Evolutionary conservation across 1,284 basidiomycete species (phyloP).

Genomic region (Malassezia obtusa): DNA sequence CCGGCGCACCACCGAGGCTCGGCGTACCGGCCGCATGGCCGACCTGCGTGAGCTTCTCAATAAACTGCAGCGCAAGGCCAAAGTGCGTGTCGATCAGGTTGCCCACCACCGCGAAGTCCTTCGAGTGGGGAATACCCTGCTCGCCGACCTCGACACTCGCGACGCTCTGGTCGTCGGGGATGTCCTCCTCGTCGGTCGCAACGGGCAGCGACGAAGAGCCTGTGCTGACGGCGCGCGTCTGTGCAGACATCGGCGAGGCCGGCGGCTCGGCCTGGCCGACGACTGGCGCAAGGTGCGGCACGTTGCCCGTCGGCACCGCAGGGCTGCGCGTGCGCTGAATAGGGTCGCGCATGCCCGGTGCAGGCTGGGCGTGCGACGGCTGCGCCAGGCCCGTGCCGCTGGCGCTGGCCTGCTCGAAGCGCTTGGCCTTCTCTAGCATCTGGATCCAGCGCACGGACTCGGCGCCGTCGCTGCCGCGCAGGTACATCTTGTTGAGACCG

Average conservation of each 20-base stretch:
- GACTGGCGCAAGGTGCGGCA: not conserved
- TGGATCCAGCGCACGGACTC: constrained; percentile 45
- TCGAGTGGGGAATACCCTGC: constrained; percentile 58
- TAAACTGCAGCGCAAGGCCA: constrained; percentile 64
- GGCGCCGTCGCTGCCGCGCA: constrained; percentile 64
- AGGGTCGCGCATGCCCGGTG: too few species aligned
- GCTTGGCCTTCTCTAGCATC: constrained; percentile 37
- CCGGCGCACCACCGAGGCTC: not conserved
- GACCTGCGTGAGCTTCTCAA: constrained; percentile 45
- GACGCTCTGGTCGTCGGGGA: constrained; percentile 14
- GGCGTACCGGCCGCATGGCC: too few species aligned
- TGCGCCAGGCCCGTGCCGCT: too few species aligned
- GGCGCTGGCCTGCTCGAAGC: constrained; percentile 22
- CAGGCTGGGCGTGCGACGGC: too few species aligned
- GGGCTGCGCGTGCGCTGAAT: not conserved
- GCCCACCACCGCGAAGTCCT: constrained; percentile 62
- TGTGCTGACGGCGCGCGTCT: too few species aligned
- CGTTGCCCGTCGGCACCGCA: not conserved
- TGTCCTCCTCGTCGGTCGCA: not conserved
- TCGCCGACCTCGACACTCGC: constrained; percentile 49
- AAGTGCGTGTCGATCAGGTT: constrained; percentile 69
- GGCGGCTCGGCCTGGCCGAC: not conserved
- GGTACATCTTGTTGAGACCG: constrained; percentile 67
- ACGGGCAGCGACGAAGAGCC: not conserved
- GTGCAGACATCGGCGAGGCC: not conserved